Evolutionary conservation across 805 yeast genomes (phyloP), one percentile per base, ranked within the genome.

Genomic region (Lachancea kluyveri): DNA sequence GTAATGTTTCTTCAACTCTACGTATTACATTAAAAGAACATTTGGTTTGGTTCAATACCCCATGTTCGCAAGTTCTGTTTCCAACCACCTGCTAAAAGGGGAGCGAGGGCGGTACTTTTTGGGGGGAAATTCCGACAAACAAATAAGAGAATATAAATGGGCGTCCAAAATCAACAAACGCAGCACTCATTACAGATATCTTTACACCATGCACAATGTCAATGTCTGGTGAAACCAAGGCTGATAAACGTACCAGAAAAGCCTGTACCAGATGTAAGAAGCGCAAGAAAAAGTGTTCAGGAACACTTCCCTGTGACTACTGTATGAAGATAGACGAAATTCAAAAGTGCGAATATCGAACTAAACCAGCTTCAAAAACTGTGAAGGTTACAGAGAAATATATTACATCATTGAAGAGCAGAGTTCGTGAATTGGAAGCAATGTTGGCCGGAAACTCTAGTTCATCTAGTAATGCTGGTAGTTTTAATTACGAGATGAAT

Each of bases 261-360:
- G 48, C 48, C 15, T 43, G 48, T 27, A 36, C 30, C 8, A 33
- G 33, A 4, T 43, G 48, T 32, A 41, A 43, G 31, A 34, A 26
- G 24, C 35, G 48, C 16, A 43, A 41, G 35, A 41, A 43, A 20
- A 35, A 35, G 26, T 43, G 45, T 23, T 31, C 43, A 1, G 45
- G 45, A n/a, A 35, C 24, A 5, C 33, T 39, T 22, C 45, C 45
- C 3, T 41, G 48, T 31, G 44, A 41, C 10, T 41, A 43, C 26
- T 43, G 48, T 20, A 19, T 27, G 6, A 41, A 37, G 26, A 37
- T 41, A 21, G 35, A 33, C 14, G 36, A 37, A 15, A 33, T 39
- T n/a, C 35, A 30, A 22, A 37, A 22, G 6, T 43, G 45, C 24
- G 33, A 36, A 19, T 43, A 43, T 18, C 39, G 26, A 17, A 18